These are phyloP conservation scores for Physocladia obscura DNA, from an alignment of 192 early-diverging fungal genomes.

Conservation along the genomic window DNA sequence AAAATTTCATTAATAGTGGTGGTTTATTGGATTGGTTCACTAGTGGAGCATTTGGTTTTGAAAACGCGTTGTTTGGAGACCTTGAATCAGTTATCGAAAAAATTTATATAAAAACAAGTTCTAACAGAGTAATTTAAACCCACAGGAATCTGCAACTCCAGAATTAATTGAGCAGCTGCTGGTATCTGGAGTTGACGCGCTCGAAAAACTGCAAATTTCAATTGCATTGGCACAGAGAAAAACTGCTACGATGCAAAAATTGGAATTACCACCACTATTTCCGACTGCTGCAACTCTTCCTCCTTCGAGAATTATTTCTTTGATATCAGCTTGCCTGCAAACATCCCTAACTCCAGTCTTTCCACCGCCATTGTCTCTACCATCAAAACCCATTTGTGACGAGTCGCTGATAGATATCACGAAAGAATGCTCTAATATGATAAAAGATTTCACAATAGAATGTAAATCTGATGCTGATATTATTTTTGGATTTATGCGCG, in stretches of 20 bases:
- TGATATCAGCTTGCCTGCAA: too few relatives aligned
- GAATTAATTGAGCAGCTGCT: background rate
- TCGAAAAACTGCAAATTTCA: background rate
- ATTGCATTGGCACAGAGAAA: background rate
- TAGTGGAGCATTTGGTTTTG: background rate
- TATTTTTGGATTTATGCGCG: conserved; percentile 8
- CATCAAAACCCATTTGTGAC: too few relatives aligned
- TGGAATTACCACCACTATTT: too few relatives aligned
- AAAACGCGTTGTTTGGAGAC: background rate
- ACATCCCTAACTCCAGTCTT: too few relatives aligned
- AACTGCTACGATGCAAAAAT: too few relatives aligned
- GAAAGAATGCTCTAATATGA: background rate
- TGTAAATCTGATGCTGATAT: background rate
- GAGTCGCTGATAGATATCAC: background rate
- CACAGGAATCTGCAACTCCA: background rate
- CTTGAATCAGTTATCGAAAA: background rate
- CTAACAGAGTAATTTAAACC: too few relatives aligned
- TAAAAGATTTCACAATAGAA: conserved; percentile 3
- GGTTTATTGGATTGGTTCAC: background rate
- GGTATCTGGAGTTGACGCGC: background rate
- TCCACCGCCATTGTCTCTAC: too few relatives aligned
- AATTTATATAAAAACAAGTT: background rate
- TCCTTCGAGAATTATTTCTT: too few relatives aligned
- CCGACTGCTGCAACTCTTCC: too few relatives aligned
- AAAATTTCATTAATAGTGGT: background rate